Evolutionary conservation across 1,284 basidiomycete species (phyloP), one percentile per base, ranked within the genome.

Genomic region (Thelephora terrestris): DNA sequence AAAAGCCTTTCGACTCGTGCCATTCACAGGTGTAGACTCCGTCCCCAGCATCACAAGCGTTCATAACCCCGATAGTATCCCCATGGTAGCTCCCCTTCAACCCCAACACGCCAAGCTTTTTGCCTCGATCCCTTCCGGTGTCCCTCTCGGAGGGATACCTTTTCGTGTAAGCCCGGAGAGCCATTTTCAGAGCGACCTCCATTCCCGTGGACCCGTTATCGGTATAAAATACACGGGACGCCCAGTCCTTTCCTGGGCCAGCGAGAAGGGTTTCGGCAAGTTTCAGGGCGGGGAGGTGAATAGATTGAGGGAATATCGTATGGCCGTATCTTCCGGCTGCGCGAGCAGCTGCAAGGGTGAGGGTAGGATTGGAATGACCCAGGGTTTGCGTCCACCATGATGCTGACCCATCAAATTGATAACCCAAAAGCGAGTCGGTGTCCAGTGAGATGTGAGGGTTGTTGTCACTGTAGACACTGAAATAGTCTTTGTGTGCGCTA

Each of bases 331-430:
- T 78, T 2, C 93, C 95, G 4, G 91, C 86, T 3, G 94, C 93
- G 29, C 78, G 71, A 0, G 94, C 92, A 0, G 92, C 95, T 1
- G 94, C 91, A 24, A 91, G 71, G 0, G 90, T 83, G 10, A 97
- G 74, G 0, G 79, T 68, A 0, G 89, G 78, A 50, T 89, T 71
- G 0, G 79, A 83, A 59, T 98, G 95, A 0, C 94, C 94, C 39
- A 97, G 68, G 0, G 85, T 81, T 68, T 99, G 95, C 0, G 95
- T 98, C 91, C 95, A 99, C 95, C 95, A 98, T 14, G 91, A 95
- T 0, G 95, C 93, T 0, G 92, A 95, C 7, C 90, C 86, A 60
- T 97, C 95, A 52, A 93, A 80, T 54, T 88, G 79, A 2, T 87
- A 81, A 38, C 74, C 69, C 5, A 95, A 69, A 24, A 87, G 61